These are phyloP conservation scores for Wickerhamiella infanticola DNA, from an alignment of 1,139 yeast species.

Conservation along the genomic window DNA sequence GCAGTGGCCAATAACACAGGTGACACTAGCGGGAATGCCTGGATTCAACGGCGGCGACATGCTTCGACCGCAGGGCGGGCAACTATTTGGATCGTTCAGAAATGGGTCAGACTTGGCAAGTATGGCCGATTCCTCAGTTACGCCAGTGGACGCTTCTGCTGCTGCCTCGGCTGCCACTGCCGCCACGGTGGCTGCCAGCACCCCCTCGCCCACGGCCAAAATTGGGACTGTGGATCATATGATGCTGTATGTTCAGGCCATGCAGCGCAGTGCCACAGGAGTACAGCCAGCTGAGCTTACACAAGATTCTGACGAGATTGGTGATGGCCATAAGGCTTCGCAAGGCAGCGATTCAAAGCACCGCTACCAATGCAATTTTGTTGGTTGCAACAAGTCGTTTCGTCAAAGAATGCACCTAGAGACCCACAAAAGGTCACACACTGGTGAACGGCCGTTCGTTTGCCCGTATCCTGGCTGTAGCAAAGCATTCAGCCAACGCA, in stretches of 20 bases:
- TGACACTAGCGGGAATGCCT: too few relatives aligned
- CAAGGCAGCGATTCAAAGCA: slow-evolving; percentile 33
- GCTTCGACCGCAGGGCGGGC: too few relatives aligned
- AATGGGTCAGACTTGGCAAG: too few relatives aligned
- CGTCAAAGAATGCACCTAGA: slow-evolving; percentile 88
- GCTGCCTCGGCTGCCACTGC: background rate
- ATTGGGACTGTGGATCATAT: slow-evolving; percentile 47
- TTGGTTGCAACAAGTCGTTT: slow-evolving; percentile 54
- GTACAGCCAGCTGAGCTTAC: slow-evolving; percentile 19
- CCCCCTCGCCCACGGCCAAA: background rate
- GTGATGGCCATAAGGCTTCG: slow-evolving; percentile 53
- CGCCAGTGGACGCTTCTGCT: too few relatives aligned
- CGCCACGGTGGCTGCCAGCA: background rate
- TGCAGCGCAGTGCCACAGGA: slow-evolving; percentile 40
- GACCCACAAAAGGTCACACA: slow-evolving; percentile 75
- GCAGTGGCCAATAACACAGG: too few relatives aligned
- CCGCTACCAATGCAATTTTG: slow-evolving; percentile 49
- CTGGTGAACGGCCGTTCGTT: slow-evolving; percentile 51
- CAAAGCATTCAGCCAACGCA: slow-evolving; percentile 81
- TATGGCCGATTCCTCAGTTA: too few relatives aligned
- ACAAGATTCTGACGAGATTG: slow-evolving; percentile 36
- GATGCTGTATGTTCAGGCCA: slow-evolving; percentile 80
- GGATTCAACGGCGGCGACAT: too few relatives aligned
- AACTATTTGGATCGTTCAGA: too few relatives aligned
- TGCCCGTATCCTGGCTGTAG: slow-evolving; percentile 47